Evolutionary conservation across 2,329 filamentous ascomycete species (phyloP).

Genomic region (Sarocladiaceae sp.): DNA sequence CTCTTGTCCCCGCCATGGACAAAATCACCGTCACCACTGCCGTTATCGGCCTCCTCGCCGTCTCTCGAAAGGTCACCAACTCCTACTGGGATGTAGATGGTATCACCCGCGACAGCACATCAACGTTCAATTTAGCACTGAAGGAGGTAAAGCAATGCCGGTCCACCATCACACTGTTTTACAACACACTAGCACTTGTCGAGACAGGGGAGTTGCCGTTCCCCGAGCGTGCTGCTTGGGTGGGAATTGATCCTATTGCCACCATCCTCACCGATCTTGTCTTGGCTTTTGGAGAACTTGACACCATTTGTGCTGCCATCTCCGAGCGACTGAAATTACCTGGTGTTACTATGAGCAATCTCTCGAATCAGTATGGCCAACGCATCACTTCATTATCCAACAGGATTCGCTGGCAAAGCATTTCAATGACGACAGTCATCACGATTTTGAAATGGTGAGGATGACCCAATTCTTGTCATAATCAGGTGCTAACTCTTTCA

Average conservation of each 20-base stretch:
- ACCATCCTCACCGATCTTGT: constrained; percentile 31
- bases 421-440: constrained; percentile 36
- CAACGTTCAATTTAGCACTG: constrained; percentile 24
- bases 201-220: constrained; percentile 28
- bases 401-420: constrained; percentile 31
- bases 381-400: constrained; percentile 24
- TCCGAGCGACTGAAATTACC: constrained; percentile 12
- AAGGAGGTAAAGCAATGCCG: constrained; percentile 33
- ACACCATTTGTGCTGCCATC: constrained; percentile 21
- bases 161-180: constrained; percentile 31
- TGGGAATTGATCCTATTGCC: constrained; percentile 28
- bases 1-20: constrained; percentile 15
- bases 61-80: constrained; percentile 29
- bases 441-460: constrained; percentile 34
- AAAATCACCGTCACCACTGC: constrained; percentile 30
- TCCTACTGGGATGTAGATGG: constrained; percentile 29
- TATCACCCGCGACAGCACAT: constrained; percentile 21
- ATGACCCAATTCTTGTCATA: constrained; percentile 13
- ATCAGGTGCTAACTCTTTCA: constrained; percentile 1
- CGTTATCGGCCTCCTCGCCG: constrained; percentile 31
- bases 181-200: constrained; percentile 29
- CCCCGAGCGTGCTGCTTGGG: constrained; percentile 31
- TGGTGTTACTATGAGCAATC: constrained; percentile 2
- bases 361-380: constrained; percentile 17
- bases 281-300: constrained; percentile 29